phyloP scores from a whole-genome alignment of 495 filamentous ascomycete species.

The Penicillium paradoxum region DNA sequence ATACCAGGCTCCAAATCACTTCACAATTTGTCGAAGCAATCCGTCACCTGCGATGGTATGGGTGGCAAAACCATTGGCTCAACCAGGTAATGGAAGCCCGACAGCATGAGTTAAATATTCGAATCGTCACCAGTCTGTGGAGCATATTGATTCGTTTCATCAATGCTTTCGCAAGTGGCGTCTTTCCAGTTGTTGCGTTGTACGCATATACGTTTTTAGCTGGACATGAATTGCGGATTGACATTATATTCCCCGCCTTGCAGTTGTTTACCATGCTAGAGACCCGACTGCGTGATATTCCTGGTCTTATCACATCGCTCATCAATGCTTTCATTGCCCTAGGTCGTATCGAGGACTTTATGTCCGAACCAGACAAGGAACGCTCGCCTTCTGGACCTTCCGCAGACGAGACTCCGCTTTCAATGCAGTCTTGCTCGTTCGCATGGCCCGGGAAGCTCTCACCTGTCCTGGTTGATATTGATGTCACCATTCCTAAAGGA shows the following conservation, averaged over 20 bases:
- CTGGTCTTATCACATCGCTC: constrained; percentile 61
- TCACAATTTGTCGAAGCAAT: constrained; percentile 80
- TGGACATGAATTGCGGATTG: constrained; percentile 59
- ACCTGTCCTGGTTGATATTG: constrained; percentile 59
- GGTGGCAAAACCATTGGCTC: constrained; percentile 80
- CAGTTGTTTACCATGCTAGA: constrained; percentile 74
- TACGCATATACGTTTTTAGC: constrained; percentile 70
- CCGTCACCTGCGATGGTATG: constrained; percentile 82
- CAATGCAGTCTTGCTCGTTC: constrained; percentile 61
- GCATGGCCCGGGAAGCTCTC: constrained; percentile 65
- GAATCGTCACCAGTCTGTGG: constrained; percentile 61
- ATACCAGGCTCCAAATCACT: constrained; percentile 65
- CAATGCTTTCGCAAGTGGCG: constrained; percentile 58
- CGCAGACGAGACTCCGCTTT: constrained; percentile 32
- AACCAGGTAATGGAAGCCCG: constrained; percentile 64
- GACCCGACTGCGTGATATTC: constrained; percentile 61
- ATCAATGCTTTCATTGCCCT: constrained; percentile 73
- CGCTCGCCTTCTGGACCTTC: constrained; percentile 29
- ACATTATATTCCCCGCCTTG: constrained; percentile 76
- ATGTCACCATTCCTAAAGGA: constrained; percentile 55
- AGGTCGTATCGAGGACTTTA: constrained; percentile 75
- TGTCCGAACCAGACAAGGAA: constrained; percentile 75
- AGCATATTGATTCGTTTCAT: constrained; percentile 52
- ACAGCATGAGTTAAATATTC: constrained; percentile 59
- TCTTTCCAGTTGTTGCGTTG: constrained; percentile 75